A percentile compares a stretch with the other conserved stretches of the same genome.
Conservation (phyloP, 1,284 basidiomycete genomes). For the Fomitopsis pinicola region DNA sequence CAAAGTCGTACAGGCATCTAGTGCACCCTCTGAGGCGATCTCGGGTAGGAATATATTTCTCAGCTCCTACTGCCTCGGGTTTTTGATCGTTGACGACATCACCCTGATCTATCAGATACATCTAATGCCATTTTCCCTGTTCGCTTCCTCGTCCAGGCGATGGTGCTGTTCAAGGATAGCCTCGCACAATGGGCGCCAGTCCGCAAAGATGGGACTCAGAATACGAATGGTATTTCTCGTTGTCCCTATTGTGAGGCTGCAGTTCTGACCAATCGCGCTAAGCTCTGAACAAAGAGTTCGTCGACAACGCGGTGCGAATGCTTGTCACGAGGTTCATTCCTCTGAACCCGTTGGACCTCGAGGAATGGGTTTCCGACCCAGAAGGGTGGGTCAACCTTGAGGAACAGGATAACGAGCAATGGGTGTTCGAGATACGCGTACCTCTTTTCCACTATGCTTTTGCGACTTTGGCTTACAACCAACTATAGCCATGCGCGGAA, state of each 20-base stretch:
- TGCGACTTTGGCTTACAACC: constrained; percentile 4
- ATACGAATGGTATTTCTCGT: constrained; percentile 45
- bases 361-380: constrained; percentile 78
- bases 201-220: constrained; percentile 55
- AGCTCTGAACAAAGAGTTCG: constrained; percentile 75
- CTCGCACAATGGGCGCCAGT: constrained; percentile 68
- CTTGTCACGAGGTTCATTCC: constrained; percentile 83
- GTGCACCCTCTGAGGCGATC: constrained; percentile 46
- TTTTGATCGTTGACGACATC: background rate
- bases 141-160: constrained; percentile 80
- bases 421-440: constrained; percentile 86
- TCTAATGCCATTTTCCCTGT: constrained; percentile 58
- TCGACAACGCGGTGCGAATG: constrained; percentile 73
- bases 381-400: constrained; percentile 89
- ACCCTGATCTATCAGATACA: constrained; percentile 37
- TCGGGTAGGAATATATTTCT: constrained; percentile 42
- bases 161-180: constrained; percentile 86
- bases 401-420: constrained; percentile 82
- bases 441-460: constrained; percentile 21
- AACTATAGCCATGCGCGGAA: constrained; percentile 78
- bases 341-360: constrained; percentile 72
- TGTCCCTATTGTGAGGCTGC: background rate
- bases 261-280: constrained; percentile 2
- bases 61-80: background rate
- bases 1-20: constrained; percentile 65